A percentile compares a stretch with the other conserved stretches of the same genome.
Conservation (phyloP, 169 alveolate species). For the Cryptosporidium parvum region DNA sequence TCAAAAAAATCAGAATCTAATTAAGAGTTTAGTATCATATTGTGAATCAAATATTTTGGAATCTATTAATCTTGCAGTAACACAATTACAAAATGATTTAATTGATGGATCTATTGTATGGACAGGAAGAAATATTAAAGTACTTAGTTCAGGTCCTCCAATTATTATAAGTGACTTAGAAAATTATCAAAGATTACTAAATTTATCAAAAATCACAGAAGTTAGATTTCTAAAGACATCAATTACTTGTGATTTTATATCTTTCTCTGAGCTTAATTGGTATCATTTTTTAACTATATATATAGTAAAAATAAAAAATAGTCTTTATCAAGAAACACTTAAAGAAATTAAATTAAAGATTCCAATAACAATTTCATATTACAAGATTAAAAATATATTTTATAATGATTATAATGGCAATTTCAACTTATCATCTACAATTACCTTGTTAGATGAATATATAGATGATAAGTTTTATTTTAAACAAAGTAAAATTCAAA, state of each 20-base stretch:
- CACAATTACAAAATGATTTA: constrained; percentile 58
- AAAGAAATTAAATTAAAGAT: constrained; percentile 12
- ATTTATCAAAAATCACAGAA: constrained; percentile 59
- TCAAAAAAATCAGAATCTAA: constrained; percentile 7
- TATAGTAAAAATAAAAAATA: not conserved
- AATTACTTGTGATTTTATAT: constrained; percentile 55
- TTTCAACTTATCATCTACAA: constrained; percentile 49
- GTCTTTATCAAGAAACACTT: constrained; percentile 1
- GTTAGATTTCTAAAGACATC: constrained; percentile 54
- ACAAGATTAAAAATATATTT: not conserved
- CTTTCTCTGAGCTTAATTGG: constrained; percentile 58
- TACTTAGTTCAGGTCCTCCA: constrained; percentile 60
- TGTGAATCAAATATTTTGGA: constrained; percentile 57
- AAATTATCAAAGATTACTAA: constrained; percentile 17
- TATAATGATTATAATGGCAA: not conserved
- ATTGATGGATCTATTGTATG: constrained; percentile 66
- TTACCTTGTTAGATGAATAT: constrained; percentile 55
- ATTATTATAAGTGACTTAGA: constrained; percentile 7
- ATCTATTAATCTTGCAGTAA: constrained; percentile 43
- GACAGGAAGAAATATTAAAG: constrained; percentile 68
- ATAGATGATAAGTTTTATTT: not conserved
- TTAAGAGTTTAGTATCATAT: constrained; percentile 17
- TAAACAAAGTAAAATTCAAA: not conserved
- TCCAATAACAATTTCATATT: constrained; percentile 26
- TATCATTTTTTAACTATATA: constrained; percentile 17